Evolutionary conservation across 768 basidiomycete genomes (phyloP), one percentile per base, ranked within the genome.

Genomic region (Kwoniella sp.): DNA sequence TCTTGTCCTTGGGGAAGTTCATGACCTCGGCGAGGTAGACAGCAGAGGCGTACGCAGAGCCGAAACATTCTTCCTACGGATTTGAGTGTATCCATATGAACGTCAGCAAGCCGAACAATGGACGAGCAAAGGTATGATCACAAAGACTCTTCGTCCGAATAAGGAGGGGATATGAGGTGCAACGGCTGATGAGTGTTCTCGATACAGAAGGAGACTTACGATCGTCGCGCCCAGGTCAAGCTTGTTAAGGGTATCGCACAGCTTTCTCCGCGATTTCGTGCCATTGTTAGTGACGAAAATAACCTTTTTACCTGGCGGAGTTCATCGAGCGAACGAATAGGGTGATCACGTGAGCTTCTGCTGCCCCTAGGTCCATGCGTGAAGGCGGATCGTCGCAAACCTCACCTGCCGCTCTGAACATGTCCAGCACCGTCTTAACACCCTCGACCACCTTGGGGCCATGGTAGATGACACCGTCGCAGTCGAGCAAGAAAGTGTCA

Each of bases 251-350:
- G 94, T 95, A 51, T 82, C 82, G 84, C 92, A 93, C 86, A 94
- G 94, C 78, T 82, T 88, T 78, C 82, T 86, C 68, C 96, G 84
- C 4, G 93, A 95, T 82, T 97, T 95, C 61, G 89, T 91, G 52
- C 95, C 94, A 79, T 98, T 99, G 83, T 99, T 99, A 20, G 94
- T 97, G 56, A 96, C 93, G 76, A 98, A 98, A 11, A 97, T 82
- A 31, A 96, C 83, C 65, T 86, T 85, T 84, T 92, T 97, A 76
- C 85, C 92, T 92, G 61, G 2, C n/a, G n/a, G n/a, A n/a, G n/a
- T n/a, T n/a, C n/a, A n/a, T 20, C 25, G 30, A 29, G 57, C 30
- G 53, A 55, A 26, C 17, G 9, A 9, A 55, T 26, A 22, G 30
- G 29, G 23, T 55, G 23, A 8, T 55, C n/a, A n/a, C n/a, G n/a